Evolutionary conservation across 306 rosid genomes (phyloP).

Genomic region (Inga leiocalycina): DNA sequence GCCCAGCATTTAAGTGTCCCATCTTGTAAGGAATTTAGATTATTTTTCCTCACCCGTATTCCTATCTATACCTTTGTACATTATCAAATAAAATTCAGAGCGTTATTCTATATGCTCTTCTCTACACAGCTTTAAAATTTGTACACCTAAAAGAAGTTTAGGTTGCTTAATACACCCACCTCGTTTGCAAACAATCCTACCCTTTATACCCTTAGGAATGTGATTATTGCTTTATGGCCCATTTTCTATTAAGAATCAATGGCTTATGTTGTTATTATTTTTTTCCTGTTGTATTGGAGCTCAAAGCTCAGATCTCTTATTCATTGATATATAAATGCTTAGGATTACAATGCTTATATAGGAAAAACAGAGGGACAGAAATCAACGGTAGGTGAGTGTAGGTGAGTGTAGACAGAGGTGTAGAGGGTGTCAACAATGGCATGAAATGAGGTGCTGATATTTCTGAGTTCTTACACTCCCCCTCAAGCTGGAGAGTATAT

Average conservation of each 20-base stretch:
- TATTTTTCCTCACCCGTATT: background rate
- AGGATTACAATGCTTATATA: too few species aligned
- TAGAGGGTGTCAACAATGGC: too few species aligned
- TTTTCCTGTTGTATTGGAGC: too few species aligned
- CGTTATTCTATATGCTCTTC: background rate
- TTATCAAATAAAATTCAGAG: background rate
- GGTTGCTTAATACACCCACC: background rate
- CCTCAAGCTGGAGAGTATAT: too few species aligned
- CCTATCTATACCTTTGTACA: background rate
- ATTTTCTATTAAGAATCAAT: background rate
- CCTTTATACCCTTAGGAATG: background rate
- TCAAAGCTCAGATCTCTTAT: too few species aligned
- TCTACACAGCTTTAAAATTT: background rate
- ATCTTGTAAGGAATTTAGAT: background rate
- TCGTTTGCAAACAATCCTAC: background rate
- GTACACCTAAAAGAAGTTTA: background rate
- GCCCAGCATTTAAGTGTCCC: too few species aligned
- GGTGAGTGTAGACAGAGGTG: too few species aligned
- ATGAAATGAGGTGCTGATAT: too few species aligned
- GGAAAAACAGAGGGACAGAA: too few species aligned
- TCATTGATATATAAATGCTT: too few species aligned
- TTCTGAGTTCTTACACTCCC: too few species aligned
- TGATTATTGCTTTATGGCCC: background rate
- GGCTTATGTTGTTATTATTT: background rate
- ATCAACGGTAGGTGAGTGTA: too few species aligned